Conservation (phyloP, 208 protist genomes). For the Zelonia costaricensis region DNA sequence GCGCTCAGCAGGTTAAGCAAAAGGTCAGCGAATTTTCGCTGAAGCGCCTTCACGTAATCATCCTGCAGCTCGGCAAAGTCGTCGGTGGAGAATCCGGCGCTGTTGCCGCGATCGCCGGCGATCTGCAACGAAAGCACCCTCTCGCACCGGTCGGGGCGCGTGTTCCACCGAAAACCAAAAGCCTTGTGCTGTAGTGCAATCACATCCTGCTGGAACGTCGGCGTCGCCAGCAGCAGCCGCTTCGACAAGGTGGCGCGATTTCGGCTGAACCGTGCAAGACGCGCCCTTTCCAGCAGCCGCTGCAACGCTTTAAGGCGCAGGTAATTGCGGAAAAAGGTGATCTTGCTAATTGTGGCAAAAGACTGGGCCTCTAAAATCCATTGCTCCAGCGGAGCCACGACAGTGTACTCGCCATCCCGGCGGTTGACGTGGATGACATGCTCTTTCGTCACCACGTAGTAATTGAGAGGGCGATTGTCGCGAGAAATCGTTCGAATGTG, state of each 20-base stretch:
- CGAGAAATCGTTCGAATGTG: slow-evolving; percentile 71
- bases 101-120: neutral
- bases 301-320: slow-evolving; percentile 47
- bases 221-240: slow-evolving; percentile 45
- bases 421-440: slow-evolving; percentile 74
- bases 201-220: slow-evolving; percentile 31
- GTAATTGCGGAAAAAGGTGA: slow-evolving; percentile 72
- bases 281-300: slow-evolving; percentile 34
- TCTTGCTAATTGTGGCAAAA: slow-evolving; percentile 44
- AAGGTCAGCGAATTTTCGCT: slow-evolving; percentile 62
- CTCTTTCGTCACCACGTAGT: slow-evolving; percentile 77
- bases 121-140: slow-evolving; percentile 18
- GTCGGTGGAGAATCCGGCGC: slow-evolving; percentile 19
- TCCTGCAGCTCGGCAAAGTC: slow-evolving; percentile 35
- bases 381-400: slow-evolving; percentile 36
- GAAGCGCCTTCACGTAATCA: slow-evolving; percentile 36
- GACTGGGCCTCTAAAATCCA: slow-evolving; percentile 62
- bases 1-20: slow-evolving; percentile 35
- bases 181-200: slow-evolving; percentile 23
- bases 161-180: slow-evolving; percentile 34
- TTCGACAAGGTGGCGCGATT: slow-evolving; percentile 41
- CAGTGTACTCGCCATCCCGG: slow-evolving; percentile 44
- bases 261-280: slow-evolving; percentile 25
- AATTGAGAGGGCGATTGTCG: slow-evolving; percentile 67
- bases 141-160: neutral